Evolutionary conservation across 2,329 filamentous ascomycete genomes (phyloP).

Genomic region (Teratosphaeria viscida): DNA sequence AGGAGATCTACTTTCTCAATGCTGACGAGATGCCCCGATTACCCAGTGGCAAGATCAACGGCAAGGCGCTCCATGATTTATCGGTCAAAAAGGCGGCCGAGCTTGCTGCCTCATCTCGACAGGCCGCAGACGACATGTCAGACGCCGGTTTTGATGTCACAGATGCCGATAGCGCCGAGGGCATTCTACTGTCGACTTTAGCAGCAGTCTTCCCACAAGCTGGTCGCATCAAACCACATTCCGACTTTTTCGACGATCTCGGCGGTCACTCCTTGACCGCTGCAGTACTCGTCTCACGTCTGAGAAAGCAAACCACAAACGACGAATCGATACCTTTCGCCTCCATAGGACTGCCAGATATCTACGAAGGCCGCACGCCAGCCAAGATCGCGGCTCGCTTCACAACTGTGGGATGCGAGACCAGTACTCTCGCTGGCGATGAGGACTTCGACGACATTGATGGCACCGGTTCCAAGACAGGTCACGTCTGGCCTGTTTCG

Average conservation of each 20-base stretch:
- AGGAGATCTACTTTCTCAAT: constrained; percentile 13
- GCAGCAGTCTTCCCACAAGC: background rate
- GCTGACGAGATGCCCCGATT: constrained; percentile 15
- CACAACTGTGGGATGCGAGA: constrained; percentile 3
- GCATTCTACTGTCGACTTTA: background rate
- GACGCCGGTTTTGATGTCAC: background rate
- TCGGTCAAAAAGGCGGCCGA: constrained; percentile 5
- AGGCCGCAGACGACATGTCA: background rate
- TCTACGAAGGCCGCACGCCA: constrained; percentile 15
- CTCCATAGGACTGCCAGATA: constrained; percentile 16
- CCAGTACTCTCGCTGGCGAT: constrained; percentile 3
- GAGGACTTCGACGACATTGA: constrained; percentile 4
- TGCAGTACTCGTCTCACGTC: constrained; percentile 11
- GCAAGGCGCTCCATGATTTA: constrained; percentile 14
- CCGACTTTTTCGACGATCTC: background rate
- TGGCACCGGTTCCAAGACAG: constrained; percentile 13
- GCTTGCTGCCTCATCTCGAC: background rate
- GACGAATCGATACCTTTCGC: constrained; percentile 11
- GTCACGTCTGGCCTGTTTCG: constrained; percentile 8
- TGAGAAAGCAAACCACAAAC: constrained; percentile 6
- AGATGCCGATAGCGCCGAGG: background rate
- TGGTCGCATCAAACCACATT: background rate
- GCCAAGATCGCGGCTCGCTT: constrained; percentile 12
- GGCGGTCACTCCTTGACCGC: background rate
- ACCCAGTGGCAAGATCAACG: constrained; percentile 17